phyloP scores from a whole-genome alignment of 805 yeast species.

The Saturnispora gosingensis region DNA sequence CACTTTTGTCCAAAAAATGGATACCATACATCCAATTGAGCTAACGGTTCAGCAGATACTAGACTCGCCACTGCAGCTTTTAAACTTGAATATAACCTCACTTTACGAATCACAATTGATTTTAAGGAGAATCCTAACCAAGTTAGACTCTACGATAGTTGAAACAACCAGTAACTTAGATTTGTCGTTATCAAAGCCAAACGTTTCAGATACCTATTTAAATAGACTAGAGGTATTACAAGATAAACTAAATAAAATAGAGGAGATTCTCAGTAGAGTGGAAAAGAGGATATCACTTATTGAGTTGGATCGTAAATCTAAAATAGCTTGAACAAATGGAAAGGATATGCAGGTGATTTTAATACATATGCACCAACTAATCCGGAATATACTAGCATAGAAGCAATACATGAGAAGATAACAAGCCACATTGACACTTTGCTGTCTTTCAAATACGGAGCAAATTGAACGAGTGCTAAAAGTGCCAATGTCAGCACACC shows the following conservation, averaged over 20 bases:
- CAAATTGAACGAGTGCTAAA: slow-evolving; percentile 48
- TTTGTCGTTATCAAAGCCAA: slow-evolving; percentile 1
- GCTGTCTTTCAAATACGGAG: slow-evolving; percentile 39
- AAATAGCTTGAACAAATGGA: slow-evolving; percentile 30
- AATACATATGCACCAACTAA: slow-evolving; percentile 49
- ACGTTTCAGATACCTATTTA: slow-evolving; percentile 16
- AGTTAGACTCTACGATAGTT: slow-evolving; percentile 29
- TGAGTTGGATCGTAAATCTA: not conserved
- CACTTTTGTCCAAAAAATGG: not conserved
- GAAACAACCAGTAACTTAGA: slow-evolving; percentile 10
- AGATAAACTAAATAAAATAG: slow-evolving; percentile 18
- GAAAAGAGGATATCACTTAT: slow-evolving; percentile 26
- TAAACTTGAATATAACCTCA: slow-evolving; percentile 41
- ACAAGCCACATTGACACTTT: slow-evolving; percentile 37
- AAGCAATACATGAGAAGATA: slow-evolving; percentile 34
- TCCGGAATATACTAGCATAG: slow-evolving; percentile 46
- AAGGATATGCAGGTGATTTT: slow-evolving; percentile 76
- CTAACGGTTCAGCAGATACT: slow-evolving; percentile 47
- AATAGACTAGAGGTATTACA: slow-evolving; percentile 21
- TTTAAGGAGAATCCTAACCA: slow-evolving; percentile 38
- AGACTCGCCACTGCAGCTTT: slow-evolving; percentile 43
- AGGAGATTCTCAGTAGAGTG: slow-evolving; percentile 27
- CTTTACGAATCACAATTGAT: slow-evolving; percentile 50
- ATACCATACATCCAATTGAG: slow-evolving; percentile 49
- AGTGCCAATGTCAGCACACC: slow-evolving; percentile 56